These are phyloP conservation scores for Aechmea fasciata DNA, from an alignment of 176 grass and related monocot genomes.

Conservation along the genomic window DNA sequence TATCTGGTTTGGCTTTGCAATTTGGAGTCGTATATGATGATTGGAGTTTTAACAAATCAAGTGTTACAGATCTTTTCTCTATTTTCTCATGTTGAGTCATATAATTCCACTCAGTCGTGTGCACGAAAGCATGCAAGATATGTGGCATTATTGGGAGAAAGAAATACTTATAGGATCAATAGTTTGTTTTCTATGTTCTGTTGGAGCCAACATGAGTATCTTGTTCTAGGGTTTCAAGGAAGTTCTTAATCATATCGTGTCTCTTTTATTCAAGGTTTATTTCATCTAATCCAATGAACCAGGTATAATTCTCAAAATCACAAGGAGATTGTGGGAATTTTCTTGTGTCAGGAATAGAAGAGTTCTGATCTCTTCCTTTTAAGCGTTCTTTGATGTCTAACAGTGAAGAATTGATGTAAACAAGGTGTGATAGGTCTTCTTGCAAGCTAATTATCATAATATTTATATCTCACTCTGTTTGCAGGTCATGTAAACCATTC, in stretches of 20 bases:
- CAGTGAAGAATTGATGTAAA: neutral
- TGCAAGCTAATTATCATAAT: neutral
- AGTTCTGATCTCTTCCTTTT: neutral
- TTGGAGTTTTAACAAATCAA: neutral
- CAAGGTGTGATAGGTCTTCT: neutral
- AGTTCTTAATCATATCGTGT: neutral
- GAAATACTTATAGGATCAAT: neutral
- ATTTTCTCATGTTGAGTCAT: neutral
- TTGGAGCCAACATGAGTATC: neutral
- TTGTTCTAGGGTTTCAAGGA: neutral
- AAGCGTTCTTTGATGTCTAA: neutral
- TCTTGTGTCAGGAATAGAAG: neutral
- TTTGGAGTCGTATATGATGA: neutral
- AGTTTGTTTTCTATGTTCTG: neutral
- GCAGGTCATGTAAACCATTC: constrained; percentile 97
- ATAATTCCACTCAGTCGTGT: neutral
- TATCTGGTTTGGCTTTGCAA: neutral
- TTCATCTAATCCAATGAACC: too few species aligned
- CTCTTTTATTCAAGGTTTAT: neutral
- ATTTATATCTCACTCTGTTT: constrained; percentile 11
- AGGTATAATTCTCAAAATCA: neutral
- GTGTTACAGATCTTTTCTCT: neutral
- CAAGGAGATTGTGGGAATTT: neutral
- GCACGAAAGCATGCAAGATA: neutral
- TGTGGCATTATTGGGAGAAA: neutral